Conservation (phyloP, 208 protist genomes). For the Acanthamoeba triangularis region DNA sequence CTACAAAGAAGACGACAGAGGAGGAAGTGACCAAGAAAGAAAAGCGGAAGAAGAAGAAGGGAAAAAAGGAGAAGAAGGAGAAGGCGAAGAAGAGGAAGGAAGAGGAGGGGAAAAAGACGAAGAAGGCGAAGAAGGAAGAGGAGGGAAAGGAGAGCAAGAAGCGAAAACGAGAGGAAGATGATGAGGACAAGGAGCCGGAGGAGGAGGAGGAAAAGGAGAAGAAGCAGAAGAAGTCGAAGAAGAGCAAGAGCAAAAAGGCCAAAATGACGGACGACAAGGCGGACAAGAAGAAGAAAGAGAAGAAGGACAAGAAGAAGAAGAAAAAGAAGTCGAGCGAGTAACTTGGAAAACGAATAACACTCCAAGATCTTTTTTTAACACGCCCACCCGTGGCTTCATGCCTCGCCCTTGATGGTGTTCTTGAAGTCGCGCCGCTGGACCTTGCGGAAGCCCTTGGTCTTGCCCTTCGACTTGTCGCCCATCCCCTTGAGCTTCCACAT, state of each 20-base stretch:
- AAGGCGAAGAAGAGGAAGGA: neutral
- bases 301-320: neutral
- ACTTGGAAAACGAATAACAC: neutral
- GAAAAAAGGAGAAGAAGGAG: neutral
- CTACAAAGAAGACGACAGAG: neutral
- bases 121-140: neutral
- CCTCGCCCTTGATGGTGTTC: neutral
- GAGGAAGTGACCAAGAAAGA: neutral
- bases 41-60: neutral
- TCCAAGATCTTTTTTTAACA: too few species aligned
- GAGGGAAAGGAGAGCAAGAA: neutral
- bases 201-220: neutral
- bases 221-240: neutral
- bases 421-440: constrained; percentile 28
- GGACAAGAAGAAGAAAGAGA: neutral
- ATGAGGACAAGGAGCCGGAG: neutral
- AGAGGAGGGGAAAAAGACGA: neutral
- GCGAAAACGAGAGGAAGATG: neutral
- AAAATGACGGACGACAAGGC: neutral
- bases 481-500: constrained; percentile 67
- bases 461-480: constrained; percentile 67
- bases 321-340: neutral
- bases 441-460: constrained; percentile 71
- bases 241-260: constrained; percentile 2
- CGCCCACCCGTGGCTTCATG: neutral